phyloP scores from a whole-genome alignment of 805 yeast species.

The Cyberlindnera amylophila region DNA sequence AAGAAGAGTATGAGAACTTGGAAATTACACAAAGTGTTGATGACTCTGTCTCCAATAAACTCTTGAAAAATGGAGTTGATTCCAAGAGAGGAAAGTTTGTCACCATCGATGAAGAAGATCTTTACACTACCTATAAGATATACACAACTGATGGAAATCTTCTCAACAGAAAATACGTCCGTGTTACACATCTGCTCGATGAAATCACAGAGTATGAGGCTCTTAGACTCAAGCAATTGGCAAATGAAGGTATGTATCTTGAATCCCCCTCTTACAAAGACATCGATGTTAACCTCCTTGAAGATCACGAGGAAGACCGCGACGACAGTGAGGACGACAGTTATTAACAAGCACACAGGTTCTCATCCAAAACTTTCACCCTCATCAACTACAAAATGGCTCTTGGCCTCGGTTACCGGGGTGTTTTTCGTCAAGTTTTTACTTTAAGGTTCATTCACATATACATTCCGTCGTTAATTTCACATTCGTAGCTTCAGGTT shows the following conservation, averaged over 20 bases:
- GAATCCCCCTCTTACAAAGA: neutral
- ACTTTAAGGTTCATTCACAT: neutral
- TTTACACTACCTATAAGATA: conserved; percentile 40
- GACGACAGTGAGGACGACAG: conserved; percentile 3
- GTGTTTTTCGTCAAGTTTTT: neutral
- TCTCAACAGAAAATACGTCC: conserved; percentile 21
- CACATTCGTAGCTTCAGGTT: neutral
- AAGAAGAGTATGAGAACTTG: conserved; percentile 38
- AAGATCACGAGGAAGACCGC: conserved; percentile 5
- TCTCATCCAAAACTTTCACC: neutral
- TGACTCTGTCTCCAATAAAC: conserved; percentile 38
- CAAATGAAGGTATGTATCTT: conserved; percentile 22
- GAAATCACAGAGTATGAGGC: conserved; percentile 27
- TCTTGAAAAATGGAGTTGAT: conserved; percentile 48
- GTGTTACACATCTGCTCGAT: conserved; percentile 22
- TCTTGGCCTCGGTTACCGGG: neutral
- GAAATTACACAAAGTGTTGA: conserved; percentile 37
- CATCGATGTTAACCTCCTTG: conserved; percentile 12
- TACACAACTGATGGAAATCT: conserved; percentile 40
- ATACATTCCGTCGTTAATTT: neutral
- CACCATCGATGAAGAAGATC: conserved; percentile 38
- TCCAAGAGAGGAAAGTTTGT: conserved; percentile 48
- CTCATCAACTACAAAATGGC: neutral
- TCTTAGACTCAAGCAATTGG: conserved; percentile 18
- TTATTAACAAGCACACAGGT: conserved; percentile 8